These are phyloP conservation scores for Drechslerella stenobrocha DNA, from an alignment of 2,329 filamentous ascomycete genomes.

Conservation along the genomic window DNA sequence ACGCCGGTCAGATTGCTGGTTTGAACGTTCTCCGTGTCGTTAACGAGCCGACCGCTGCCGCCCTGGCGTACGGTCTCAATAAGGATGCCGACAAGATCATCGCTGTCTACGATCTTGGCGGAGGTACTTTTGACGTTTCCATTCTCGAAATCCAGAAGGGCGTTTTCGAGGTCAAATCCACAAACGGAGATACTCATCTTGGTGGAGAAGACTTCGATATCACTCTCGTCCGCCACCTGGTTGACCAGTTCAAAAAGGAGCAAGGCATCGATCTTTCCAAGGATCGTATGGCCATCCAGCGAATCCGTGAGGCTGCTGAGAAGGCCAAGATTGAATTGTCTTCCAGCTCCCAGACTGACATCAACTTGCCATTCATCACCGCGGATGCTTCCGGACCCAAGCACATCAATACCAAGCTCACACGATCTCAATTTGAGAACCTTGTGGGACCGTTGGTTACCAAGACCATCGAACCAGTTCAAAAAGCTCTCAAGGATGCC, in stretches of 20 bases:
- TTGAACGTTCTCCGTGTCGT: slow-evolving; percentile 96
- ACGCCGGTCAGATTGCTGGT: slow-evolving; percentile 93
- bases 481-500: slow-evolving; percentile 96
- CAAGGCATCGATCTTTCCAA: slow-evolving; percentile 83
- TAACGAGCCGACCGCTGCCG: slow-evolving; percentile 95
- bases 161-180: slow-evolving; percentile 98
- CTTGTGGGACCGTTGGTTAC: slow-evolving; percentile 87
- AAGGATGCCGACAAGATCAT: slow-evolving; percentile 88
- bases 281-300: slow-evolving; percentile 98
- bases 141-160: slow-evolving; percentile 96
- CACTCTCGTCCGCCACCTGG: slow-evolving; percentile 86
- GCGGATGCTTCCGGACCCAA: slow-evolving; percentile 93
- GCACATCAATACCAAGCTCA: slow-evolving; percentile 97
- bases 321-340: slow-evolving; percentile 99
- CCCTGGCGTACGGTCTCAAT: slow-evolving; percentile 92
- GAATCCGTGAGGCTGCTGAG: slow-evolving; percentile 97
- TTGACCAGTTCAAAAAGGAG: slow-evolving; percentile 95
- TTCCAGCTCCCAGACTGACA: slow-evolving; percentile 91
- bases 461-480: slow-evolving; percentile 85
- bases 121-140: slow-evolving; percentile 99
- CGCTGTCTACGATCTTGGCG: slow-evolving; percentile 95
- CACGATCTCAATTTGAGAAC: slow-evolving; percentile 86
- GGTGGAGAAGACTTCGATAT: slow-evolving; percentile 99
- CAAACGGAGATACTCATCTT: slow-evolving; percentile 97
- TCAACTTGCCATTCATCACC: slow-evolving; percentile 98